Base-by-base conservation (phyloP, 1,139 yeast genomes). In the Blastobotrys apis region DNA sequence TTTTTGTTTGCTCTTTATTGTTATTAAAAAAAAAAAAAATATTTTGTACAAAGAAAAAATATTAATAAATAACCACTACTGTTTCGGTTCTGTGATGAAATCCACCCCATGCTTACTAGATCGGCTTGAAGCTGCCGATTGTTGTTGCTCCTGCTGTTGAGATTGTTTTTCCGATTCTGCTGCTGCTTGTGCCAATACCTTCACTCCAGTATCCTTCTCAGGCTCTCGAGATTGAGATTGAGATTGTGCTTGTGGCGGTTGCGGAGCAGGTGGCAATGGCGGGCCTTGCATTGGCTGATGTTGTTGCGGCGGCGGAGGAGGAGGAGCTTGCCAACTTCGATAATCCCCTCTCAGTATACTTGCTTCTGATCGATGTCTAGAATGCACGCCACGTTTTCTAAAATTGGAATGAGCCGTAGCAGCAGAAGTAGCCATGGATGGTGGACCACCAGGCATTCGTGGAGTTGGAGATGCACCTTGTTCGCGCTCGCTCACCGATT, bases 361-460 rank as follows among this genome's bases (percentile, higher is more conserved):
- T 4, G 57, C 58, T 36, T 61, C 64, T 1, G 66, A 62, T 9
- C 64, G 55, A 39, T 62, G 63, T 9, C 66, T 49, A n/a, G 55
- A 33, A 39, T 62, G 66, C 32, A 20, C 45, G 4, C 62, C 50
- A 26, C 65, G 56, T 33, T 56, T 48, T 9, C 56, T 39, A 9
- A 47, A 22, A 19, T 38, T 45, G 9, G 56, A 37, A 30, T 49
- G 53, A 3, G 50, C 53, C 27, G 51, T 46, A 9, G 58, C 56
- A 9, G 57, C 52, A 3, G 55, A 53, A 8, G 55, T 53, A 5
- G 56, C 45, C 9, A 51, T 40, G 3, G 33, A 8, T 9, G 34
- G 2, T 9, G 33, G 8, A 13, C 20, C 15, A 9, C 12, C 5
- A 3, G 39, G 12, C 34, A n/a, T 5, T 33, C 31, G n/a, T 10